phyloP scores from a whole-genome alignment of 345 rosid genomes.

The Reutealis trisperma region DNA sequence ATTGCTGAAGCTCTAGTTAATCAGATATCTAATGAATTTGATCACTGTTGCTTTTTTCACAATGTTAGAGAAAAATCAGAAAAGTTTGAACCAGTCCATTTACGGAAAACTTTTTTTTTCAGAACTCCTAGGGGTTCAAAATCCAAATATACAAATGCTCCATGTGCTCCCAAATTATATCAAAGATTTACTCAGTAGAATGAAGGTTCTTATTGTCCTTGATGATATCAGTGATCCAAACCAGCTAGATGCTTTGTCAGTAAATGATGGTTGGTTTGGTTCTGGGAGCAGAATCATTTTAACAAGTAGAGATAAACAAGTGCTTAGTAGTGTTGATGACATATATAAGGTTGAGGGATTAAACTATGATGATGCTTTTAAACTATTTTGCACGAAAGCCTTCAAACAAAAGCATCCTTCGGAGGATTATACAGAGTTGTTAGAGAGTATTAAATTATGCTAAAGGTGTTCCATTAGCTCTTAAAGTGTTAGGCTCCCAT shows the following conservation, averaged over 20 bases:
- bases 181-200: constrained; percentile 9
- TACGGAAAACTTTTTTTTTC: constrained; percentile 23
- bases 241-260: not conserved
- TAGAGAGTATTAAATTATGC: not conserved
- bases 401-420: not conserved
- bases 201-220: constrained; percentile 28
- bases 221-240: constrained; percentile 9
- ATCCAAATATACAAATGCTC: not conserved
- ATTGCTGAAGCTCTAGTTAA: constrained; percentile 40
- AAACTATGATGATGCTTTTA: too few relatives aligned
- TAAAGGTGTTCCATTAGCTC: not conserved
- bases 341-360: not conserved
- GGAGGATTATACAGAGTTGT: not conserved
- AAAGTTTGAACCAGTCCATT: not conserved
- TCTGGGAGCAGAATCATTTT: not conserved
- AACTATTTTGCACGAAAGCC: not conserved
- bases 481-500: not conserved
- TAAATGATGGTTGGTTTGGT: not conserved
- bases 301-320: not conserved
- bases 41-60: constrained; percentile 38
- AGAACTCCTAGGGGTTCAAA: constrained; percentile 12
- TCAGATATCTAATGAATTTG: constrained; percentile 27
- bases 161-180: constrained; percentile 12
- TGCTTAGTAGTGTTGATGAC: not conserved
- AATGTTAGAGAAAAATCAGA: constrained; percentile 35